These are phyloP conservation scores for Letharia columbiana DNA, from an alignment of 495 filamentous ascomycete genomes.

Conservation along the genomic window DNA sequence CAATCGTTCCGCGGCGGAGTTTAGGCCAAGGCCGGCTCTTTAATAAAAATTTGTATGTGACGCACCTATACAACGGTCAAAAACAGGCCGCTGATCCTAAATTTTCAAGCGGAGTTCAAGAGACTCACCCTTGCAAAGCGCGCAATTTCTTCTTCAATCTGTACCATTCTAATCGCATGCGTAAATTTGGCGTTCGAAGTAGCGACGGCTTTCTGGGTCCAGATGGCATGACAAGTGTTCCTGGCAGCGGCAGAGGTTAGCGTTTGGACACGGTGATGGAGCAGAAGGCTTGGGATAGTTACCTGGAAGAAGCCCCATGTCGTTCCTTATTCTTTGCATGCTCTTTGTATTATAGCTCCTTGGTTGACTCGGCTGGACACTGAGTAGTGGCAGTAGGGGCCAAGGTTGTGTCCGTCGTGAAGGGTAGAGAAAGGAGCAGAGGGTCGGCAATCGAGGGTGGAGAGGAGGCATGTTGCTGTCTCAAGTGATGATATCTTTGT, in stretches of 20 bases:
- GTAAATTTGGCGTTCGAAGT: conserved; percentile 37
- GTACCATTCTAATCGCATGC: conserved; percentile 41
- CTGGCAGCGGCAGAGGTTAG: conserved; percentile 24
- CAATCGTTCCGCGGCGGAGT: conserved; percentile 34
- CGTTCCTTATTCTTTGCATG: not conserved
- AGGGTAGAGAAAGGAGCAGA: conserved; percentile 10
- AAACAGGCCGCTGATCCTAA: not conserved
- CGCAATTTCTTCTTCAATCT: conserved; percentile 36
- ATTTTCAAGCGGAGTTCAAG: not conserved
- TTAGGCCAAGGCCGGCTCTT: conserved; percentile 42
- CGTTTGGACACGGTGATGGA: not conserved
- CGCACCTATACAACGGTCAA: conserved; percentile 22
- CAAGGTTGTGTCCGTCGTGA: not conserved
- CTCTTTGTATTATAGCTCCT: conserved; percentile 5
- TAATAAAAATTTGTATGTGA: conserved; percentile 34
- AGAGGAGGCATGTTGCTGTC: conserved; percentile 7
- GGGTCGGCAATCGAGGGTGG: conserved; percentile 5
- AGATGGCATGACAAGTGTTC: conserved; percentile 52
- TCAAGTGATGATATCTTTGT: not conserved
- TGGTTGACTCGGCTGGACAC: conserved; percentile 6
- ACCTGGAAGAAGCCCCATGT: conserved; percentile 12
- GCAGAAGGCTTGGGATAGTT: not conserved
- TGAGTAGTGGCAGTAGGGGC: not conserved
- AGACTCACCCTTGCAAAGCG: conserved; percentile 37
- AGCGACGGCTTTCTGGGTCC: conserved; percentile 49